A percentile compares a stretch with the other conserved stretches of the same genome.
Evolutionary conservation across 2,329 filamentous ascomycete species (phyloP).

Genomic region (Diaporthe caulivora): DNA sequence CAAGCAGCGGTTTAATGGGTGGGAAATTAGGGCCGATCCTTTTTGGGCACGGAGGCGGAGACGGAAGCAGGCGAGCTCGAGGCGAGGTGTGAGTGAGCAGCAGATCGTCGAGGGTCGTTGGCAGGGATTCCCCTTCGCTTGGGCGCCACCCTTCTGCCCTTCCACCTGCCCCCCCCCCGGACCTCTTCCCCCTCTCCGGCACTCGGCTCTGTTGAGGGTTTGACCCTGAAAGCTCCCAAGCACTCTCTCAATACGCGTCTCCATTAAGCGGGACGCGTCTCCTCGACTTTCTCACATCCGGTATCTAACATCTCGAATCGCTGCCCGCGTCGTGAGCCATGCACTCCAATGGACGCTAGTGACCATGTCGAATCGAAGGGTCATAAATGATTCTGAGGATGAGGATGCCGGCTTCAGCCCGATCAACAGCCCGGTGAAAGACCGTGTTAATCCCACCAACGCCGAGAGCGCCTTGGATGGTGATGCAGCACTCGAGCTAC

Average conservation of each 20-base stretch:
- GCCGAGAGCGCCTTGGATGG: constrained; percentile 7
- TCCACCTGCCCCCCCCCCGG: background rate
- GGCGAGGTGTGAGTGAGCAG: background rate
- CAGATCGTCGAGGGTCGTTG: too few relatives aligned
- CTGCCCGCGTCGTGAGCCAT: background rate
- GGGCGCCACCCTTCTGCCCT: too few relatives aligned
- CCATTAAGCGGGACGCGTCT: constrained; percentile 22
- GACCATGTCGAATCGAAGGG: constrained; percentile 45
- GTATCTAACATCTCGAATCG: background rate
- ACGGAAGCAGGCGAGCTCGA: constrained; percentile 15
- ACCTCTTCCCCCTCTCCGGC: too few relatives aligned
- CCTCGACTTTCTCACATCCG: background rate
- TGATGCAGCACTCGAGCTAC: constrained; percentile 7
- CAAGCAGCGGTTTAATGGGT: constrained; percentile 20
- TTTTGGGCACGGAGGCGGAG: constrained; percentile 11
- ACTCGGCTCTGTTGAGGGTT: background rate
- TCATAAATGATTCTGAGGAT: constrained; percentile 51
- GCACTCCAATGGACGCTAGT: background rate
- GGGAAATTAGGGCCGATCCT: constrained; percentile 21
- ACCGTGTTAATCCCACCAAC: background rate
- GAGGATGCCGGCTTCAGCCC: constrained; percentile 47
- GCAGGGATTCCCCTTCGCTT: too few relatives aligned
- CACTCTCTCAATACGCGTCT: constrained; percentile 5
- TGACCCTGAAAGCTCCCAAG: background rate
- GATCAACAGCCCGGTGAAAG: constrained; percentile 40